phyloP scores from a whole-genome alignment of 1,284 basidiomycete genomes.

The Lignosus rhinocerotis region DNA sequence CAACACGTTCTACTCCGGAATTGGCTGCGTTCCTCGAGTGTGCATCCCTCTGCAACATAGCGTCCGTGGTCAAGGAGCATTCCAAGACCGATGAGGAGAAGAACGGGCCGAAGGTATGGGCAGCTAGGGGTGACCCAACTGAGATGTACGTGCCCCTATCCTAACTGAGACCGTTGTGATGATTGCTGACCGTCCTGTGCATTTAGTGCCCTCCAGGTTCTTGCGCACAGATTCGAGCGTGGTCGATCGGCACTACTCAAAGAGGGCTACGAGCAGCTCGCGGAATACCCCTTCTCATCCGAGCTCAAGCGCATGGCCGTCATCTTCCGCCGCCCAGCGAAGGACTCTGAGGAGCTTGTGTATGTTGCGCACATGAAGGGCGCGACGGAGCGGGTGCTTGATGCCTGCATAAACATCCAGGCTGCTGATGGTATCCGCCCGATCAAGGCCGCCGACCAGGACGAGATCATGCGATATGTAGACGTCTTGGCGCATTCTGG shows the following conservation, averaged over 20 bases:
- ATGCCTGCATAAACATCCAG: conserved; percentile 41
- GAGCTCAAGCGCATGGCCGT: conserved; percentile 62
- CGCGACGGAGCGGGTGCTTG: conserved; percentile 63
- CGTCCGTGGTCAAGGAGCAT: conserved; percentile 1
- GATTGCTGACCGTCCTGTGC: conserved; percentile 28
- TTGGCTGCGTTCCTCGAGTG: conserved; percentile 10
- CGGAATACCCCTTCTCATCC: conserved; percentile 61
- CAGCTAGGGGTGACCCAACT: conserved; percentile 70
- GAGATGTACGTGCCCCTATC: conserved; percentile 49
- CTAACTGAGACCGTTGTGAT: conserved; percentile 22
- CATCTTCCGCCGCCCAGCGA: conserved; percentile 23
- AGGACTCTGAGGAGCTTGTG: conserved; percentile 33
- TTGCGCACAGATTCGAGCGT: conserved; percentile 6
- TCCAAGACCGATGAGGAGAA: not conserved
- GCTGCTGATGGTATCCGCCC: conserved; percentile 11
- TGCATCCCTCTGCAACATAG: conserved; percentile 16
- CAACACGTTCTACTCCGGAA: not conserved
- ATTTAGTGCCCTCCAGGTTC: conserved; percentile 29
- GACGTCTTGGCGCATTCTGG: conserved; percentile 61
- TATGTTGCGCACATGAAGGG: conserved; percentile 54
- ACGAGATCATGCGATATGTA: conserved; percentile 47
- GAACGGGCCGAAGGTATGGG: conserved; percentile 46
- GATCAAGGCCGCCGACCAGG: conserved; percentile 38
- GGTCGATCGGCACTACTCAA: not conserved
- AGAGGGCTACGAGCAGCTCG: conserved; percentile 6